Evolutionary conservation across 208 protist species (phyloP).

Genomic region (Trypanosoma melophagium): DNA sequence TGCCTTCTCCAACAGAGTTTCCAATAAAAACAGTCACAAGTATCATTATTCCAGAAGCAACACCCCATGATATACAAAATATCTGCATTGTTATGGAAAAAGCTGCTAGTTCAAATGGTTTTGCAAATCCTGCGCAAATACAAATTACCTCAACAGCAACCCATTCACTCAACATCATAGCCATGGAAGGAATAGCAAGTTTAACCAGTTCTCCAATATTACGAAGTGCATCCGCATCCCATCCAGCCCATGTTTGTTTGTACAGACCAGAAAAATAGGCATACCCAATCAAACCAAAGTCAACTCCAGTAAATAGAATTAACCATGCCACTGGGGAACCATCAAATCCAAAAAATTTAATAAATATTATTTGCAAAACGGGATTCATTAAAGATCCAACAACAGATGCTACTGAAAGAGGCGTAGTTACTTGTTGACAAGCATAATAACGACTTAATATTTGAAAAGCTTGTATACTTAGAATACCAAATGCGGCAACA

Average conservation of each 20-base stretch:
- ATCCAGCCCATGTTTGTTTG: conserved; percentile 75
- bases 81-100: conserved; percentile 81
- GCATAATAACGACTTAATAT: conserved; percentile 81
- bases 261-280: conserved; percentile 52
- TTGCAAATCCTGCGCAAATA: conserved; percentile 62
- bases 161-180: conserved; percentile 87
- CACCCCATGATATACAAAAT: conserved; percentile 74
- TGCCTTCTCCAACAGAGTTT: conserved; percentile 70
- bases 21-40: conserved; percentile 77
- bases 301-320: conserved; percentile 57
- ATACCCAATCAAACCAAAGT: conserved; percentile 48
- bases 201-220: conserved; percentile 48
- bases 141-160: conserved; percentile 77
- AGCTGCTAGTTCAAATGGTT: conserved; percentile 60
- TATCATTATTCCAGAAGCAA: conserved; percentile 73
- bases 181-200: conserved; percentile 83
- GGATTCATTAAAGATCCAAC: conserved; percentile 60
- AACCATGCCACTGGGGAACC: conserved; percentile 81
- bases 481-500: conserved; percentile 70
- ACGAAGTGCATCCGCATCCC: conserved; percentile 46
- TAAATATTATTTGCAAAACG: conserved; percentile 57
- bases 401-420: conserved; percentile 67
- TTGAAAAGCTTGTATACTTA: conserved; percentile 52
- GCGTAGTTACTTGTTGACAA: conserved; percentile 76
- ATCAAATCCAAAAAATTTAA: conserved; percentile 69